These are phyloP conservation scores for Papiliotrema terrestris DNA, from an alignment of 1,284 basidiomycete genomes.

Conservation along the genomic window DNA sequence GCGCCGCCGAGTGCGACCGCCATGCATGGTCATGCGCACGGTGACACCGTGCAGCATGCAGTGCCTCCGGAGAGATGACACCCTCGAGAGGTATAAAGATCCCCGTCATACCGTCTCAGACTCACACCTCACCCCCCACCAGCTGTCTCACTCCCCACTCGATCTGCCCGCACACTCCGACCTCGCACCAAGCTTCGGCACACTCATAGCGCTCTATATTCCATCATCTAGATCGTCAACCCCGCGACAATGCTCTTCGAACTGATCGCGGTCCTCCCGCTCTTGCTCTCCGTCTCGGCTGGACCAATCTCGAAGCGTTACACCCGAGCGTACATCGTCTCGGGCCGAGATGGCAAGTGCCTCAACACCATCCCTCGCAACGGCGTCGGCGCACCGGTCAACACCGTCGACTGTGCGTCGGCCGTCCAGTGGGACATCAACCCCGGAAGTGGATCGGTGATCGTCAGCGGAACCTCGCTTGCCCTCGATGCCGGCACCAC, in stretches of 20 bases:
- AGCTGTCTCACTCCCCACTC: no score
- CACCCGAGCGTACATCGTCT: slow-evolving; percentile 13
- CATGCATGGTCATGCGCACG: no score
- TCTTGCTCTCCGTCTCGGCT: slow-evolving; percentile 13
- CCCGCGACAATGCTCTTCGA: neutral
- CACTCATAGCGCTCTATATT: neutral
- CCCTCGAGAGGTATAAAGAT: no score
- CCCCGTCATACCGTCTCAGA: no score
- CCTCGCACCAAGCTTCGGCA: neutral
- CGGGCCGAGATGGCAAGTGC: slow-evolving; percentile 11
- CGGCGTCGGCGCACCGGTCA: neutral
- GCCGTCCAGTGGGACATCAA: slow-evolving; percentile 16
- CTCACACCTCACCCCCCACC: no score
- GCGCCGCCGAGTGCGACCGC: no score
- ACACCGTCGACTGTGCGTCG: slow-evolving; percentile 2
- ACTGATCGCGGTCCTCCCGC: slow-evolving; percentile 11
- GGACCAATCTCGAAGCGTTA: slow-evolving; percentile 13
- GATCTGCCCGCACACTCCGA: no score
- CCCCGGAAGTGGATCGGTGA: slow-evolving; percentile 12
- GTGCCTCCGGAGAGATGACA: no score
- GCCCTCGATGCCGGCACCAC: slow-evolving; percentile 27
- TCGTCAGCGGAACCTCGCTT: slow-evolving; percentile 8
- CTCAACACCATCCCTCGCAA: slow-evolving; percentile 1
- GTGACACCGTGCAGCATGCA: no score
- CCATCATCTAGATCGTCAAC: neutral